These are phyloP conservation scores for Monosporascus cannonballus DNA, from an alignment of 2,329 filamentous ascomycete species.

Conservation along the genomic window DNA sequence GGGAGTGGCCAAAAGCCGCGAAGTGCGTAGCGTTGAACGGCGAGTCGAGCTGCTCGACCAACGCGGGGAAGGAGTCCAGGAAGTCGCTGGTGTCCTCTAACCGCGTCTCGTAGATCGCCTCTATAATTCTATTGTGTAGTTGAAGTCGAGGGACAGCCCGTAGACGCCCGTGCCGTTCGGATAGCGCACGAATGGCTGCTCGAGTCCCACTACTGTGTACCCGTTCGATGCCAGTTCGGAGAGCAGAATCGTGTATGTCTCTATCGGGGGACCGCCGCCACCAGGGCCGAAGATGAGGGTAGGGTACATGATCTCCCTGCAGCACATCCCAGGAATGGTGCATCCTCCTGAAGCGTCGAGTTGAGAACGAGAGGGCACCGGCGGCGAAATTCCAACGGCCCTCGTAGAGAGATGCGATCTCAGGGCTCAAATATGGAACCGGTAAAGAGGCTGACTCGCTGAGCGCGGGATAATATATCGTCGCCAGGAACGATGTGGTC, in stretches of 20 bases:
- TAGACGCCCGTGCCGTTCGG: slow-evolving; percentile 21
- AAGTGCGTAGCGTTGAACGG: slow-evolving; percentile 12
- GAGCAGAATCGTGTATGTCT: slow-evolving; percentile 14
- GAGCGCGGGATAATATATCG: slow-evolving; percentile 10
- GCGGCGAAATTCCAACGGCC: not conserved
- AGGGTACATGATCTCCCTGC: slow-evolving; percentile 4
- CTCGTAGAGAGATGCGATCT: slow-evolving; percentile 3
- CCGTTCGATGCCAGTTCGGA: slow-evolving; percentile 16
- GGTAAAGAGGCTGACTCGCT: not conserved
- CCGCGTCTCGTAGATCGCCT: slow-evolving; percentile 10
- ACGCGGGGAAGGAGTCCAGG: slow-evolving; percentile 8
- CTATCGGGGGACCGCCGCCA: slow-evolving; percentile 12
- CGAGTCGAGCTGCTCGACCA: slow-evolving; percentile 7
- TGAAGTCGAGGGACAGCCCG: slow-evolving; percentile 10
- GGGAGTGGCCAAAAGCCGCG: slow-evolving; percentile 16
- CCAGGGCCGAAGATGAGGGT: slow-evolving; percentile 16
- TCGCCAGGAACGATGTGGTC: slow-evolving; percentile 9
- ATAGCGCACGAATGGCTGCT: slow-evolving; percentile 22
- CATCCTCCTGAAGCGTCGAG: not conserved
- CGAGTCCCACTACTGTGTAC: slow-evolving; percentile 19
- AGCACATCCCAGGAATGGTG: not conserved
- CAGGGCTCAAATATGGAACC: slow-evolving; percentile 2
- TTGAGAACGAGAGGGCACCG: slow-evolving; percentile 2
- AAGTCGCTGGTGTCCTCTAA: slow-evolving; percentile 15
- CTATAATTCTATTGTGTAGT: slow-evolving; percentile 1